Evolutionary conservation across 208 protist genomes (phyloP), one percentile per base, ranked within the genome.

Genomic region (Leishmania guyanensis): DNA sequence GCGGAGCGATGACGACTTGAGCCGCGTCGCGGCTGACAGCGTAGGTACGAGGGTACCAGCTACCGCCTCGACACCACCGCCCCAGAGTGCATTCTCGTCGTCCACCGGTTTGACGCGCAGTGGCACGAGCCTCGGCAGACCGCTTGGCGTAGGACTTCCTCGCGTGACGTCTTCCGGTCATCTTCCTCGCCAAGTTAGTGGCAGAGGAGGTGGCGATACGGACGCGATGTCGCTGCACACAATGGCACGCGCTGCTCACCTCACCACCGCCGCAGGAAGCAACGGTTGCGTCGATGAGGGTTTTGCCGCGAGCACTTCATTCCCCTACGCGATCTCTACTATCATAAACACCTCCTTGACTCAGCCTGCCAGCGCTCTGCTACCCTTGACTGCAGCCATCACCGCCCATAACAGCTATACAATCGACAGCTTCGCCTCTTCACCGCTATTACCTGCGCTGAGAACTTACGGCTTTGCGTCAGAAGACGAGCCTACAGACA

Each of bases 281-380:
- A 68, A 56, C 66, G 62, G 16, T 29, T 36, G 50, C 33, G 54
- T 20, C 0, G 78, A 82, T 10, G 82, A 82, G 22, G 77, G 48
- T 4, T 14, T 76, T 39, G 36, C 43, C 3, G 68, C 53, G 48
- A 73, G 70, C 73, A 66, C 73, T 36, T 26, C 82, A 9, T 74
- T 79, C 26, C 64, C 82, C n/a, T 85, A 72, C 68, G 78, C 56
- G 20, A 78, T 70, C 6, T 79, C 72, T 39, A 75, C 77, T 29
- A 74, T 92, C 26, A 83, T 92, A 53, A 92, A 92, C 82, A 88
- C 86, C 20, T 92, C 89, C 10, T 66, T 92, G 54, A 76, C 77
- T 58, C 87, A 89, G 64, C 83, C 86, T 20, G 83, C 81, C 51
- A 84, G 81, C 20, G 82, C 83, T 22, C 71, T 92, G 12, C 77